phyloP scores from a whole-genome alignment of 345 rosid genomes.

The Garcia nutans region DNA sequence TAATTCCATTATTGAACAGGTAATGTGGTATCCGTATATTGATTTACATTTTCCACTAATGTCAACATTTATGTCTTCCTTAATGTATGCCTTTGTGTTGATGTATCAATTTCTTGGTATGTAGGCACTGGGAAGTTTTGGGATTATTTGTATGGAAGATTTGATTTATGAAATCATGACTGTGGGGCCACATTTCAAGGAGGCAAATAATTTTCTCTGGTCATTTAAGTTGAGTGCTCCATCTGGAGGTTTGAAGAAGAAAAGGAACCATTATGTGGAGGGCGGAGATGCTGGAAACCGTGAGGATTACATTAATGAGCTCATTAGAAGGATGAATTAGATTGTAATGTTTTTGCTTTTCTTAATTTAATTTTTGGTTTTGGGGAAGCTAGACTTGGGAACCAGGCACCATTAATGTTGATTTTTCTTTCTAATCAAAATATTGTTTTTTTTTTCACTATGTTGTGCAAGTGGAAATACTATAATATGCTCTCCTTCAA shows the following conservation, averaged over 20 bases:
- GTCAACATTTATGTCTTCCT: not conserved
- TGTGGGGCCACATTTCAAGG: slow-evolving; percentile 86
- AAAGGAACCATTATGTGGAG: slow-evolving; percentile 81
- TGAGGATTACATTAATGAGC: slow-evolving; percentile 75
- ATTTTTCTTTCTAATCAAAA: not conserved
- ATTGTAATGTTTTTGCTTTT: not conserved
- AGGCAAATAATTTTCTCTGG: slow-evolving; percentile 83
- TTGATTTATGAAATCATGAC: slow-evolving; percentile 79
- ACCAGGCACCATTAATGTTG: not conserved
- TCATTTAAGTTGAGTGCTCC: slow-evolving; percentile 81
- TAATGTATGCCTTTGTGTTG: not conserved
- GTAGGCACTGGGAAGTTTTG: slow-evolving; percentile 68
- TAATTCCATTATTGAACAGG: slow-evolving; percentile 65
- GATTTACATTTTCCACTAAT: not conserved
- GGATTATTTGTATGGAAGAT: slow-evolving; percentile 72
- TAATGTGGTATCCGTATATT: slow-evolving; percentile 1
- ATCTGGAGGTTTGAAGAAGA: slow-evolving; percentile 70
- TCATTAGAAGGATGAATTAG: slow-evolving; percentile 84
- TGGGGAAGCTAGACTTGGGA: not conserved
- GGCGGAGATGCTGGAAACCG: slow-evolving; percentile 96
- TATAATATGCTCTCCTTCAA: not conserved
- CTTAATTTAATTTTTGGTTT: not conserved
- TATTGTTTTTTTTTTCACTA: no score
- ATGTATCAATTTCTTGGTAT: not conserved
- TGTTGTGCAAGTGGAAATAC: not conserved